phyloP scores from a whole-genome alignment of 148 eudicot genomes.

The Euryodendron excelsum region DNA sequence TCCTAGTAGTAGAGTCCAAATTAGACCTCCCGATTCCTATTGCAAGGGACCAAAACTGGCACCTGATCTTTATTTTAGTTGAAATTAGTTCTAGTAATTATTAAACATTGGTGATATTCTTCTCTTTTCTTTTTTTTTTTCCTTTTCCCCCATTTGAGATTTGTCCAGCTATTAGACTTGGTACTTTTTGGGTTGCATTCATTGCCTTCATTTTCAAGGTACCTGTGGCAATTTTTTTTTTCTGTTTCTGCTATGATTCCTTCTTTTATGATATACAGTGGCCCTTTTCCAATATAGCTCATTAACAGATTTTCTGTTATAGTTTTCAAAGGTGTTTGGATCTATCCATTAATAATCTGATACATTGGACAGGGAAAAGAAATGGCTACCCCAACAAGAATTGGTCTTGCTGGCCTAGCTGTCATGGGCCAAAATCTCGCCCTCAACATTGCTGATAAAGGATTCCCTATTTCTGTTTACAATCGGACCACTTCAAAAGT shows the following conservation, averaged over 20 bases:
- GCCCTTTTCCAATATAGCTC: neutral
- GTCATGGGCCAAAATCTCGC: conserved; percentile 96
- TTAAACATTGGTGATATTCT: neutral
- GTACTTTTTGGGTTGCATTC: neutral
- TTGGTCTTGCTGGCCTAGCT: conserved; percentile 86
- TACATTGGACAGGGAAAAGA: conserved; percentile 19
- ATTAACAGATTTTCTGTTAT: no score
- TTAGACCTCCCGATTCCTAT: neutral
- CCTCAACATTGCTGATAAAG: conserved; percentile 88
- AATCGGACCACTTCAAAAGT: conserved; percentile 80
- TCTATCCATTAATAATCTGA: neutral
- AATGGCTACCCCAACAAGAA: conserved; percentile 75
- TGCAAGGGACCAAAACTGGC: neutral
- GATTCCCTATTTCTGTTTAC: conserved; percentile 83
- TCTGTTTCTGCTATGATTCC: neutral
- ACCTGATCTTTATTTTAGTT: neutral
- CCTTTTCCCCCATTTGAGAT: neutral
- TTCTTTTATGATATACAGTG: neutral
- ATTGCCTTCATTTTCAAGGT: neutral
- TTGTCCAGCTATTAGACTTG: neutral
- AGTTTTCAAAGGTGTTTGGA: neutral
- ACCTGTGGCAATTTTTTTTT: neutral
- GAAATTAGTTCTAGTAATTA: neutral
- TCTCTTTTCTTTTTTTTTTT: neutral
- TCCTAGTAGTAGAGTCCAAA: neutral